Conservation (phyloP, 2,329 filamentous ascomycete genomes). For the Paraphoma sp. region DNA sequence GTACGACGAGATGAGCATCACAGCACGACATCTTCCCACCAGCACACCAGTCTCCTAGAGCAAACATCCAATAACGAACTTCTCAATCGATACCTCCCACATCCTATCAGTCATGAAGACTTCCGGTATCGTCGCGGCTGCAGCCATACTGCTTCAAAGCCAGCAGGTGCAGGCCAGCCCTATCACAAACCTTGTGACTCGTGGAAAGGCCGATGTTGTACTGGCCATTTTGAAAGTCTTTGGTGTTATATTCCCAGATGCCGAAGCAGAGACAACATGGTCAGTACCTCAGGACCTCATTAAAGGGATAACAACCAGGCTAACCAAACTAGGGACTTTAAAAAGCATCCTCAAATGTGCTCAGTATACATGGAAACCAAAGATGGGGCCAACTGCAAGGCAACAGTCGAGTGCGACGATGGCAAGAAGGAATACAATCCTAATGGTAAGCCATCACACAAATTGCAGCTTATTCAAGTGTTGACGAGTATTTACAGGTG, state of each 20-base stretch:
- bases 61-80: neutral
- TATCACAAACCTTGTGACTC: neutral
- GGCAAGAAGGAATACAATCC: constrained; percentile 9
- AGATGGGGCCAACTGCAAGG: constrained; percentile 1
- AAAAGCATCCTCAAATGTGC: neutral
- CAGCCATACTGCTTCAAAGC: neutral
- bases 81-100: neutral
- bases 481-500: neutral
- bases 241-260: neutral
- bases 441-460: neutral
- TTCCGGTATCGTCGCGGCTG: neutral
- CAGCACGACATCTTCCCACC: neutral
- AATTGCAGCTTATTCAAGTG: neutral
- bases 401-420: constrained; percentile 6
- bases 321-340: neutral
- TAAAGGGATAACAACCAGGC: neutral
- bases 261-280: neutral
- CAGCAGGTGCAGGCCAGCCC: neutral
- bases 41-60: neutral
- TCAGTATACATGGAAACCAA: neutral
- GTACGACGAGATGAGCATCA: neutral
- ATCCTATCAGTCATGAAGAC: neutral
- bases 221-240: neutral
- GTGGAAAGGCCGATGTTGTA: neutral
- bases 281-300: neutral